phyloP scores from a whole-genome alignment of 805 yeast genomes.

The Suhomyces xylopsoci region DNA sequence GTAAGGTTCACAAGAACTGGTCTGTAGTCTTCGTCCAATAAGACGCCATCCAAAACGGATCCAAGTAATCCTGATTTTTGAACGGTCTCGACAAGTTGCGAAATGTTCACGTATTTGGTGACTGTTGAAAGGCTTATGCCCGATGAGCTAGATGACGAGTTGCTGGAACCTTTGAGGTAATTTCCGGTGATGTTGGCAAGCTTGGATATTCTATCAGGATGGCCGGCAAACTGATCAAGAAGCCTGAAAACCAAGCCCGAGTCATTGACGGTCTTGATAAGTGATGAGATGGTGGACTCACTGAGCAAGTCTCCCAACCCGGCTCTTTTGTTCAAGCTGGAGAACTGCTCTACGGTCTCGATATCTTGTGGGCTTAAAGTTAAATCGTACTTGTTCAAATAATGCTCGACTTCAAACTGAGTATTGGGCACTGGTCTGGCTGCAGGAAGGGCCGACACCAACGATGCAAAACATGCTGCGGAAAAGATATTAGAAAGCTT shows the following conservation, averaged over 20 bases:
- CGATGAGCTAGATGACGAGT: background rate
- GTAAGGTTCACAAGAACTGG: conserved; percentile 31
- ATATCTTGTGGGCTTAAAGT: background rate
- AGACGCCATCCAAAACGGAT: conserved; percentile 34
- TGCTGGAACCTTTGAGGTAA: conserved; percentile 10
- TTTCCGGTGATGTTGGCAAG: conserved; percentile 32
- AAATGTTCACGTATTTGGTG: conserved; percentile 13
- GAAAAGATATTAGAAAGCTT: conserved; percentile 9
- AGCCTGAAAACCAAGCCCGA: conserved; percentile 33
- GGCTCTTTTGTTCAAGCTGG: background rate
- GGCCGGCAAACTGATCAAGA: conserved; percentile 34
- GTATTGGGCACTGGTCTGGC: conserved; percentile 19
- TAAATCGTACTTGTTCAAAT: conserved; percentile 3
- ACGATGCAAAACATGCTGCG: conserved; percentile 9
- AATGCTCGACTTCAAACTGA: conserved; percentile 15
- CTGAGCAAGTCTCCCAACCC: background rate
- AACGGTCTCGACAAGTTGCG: conserved; percentile 23
- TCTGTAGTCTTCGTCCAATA: conserved; percentile 32
- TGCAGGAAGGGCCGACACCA: conserved; percentile 17
- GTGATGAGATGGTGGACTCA: conserved; percentile 20
- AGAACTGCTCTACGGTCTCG: background rate
- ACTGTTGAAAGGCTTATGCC: conserved; percentile 3
- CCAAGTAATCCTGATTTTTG: conserved; percentile 33
- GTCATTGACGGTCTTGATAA: conserved; percentile 25
- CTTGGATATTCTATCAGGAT: conserved; percentile 23